Base-by-base conservation (phyloP, 2,329 filamentous ascomycete genomes). In the Thielaviopsis euricoi region DNA sequence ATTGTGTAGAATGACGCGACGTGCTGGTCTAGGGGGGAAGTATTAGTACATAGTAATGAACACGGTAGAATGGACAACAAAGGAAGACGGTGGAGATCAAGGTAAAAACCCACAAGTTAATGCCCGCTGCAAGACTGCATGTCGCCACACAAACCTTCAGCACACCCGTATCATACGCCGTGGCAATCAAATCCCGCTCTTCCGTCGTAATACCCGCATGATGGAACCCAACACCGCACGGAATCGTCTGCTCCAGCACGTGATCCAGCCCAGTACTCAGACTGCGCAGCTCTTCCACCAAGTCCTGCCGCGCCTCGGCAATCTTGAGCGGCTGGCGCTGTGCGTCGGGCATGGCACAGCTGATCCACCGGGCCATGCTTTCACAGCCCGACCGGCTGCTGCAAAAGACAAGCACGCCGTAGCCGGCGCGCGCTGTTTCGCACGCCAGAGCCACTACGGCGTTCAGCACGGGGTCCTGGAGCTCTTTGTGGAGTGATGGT, bases 71-170 rank as follows among this genome's bases (percentile, higher is more conserved):
- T n/a, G n/a, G n/a, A n/a, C n/a, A n/a, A n/a, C n/a, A n/a, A n/a
- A n/a, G n/a, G n/a, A n/a, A n/a, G n/a, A n/a, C n/a, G n/a, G n/a
- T n/a, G n/a, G n/a, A n/a, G n/a, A n/a, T n/a, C n/a, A n/a, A n/a
- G n/a, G n/a, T n/a, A 12, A 40, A 25, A 17, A 62, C 70, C 59
- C 61, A 74, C 65, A 90, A 71, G 67, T 90, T 89, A 60, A 90
- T 87, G n/a, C 86, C 86, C 15, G 86, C 86, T n/a, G 86, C 86
- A 58, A 90, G 75, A 66, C 85, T 88, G 64, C 85, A 89, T 1
- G 86, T 90, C 43, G 86, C 86, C 17, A 88, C 81, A 56, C 87
- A 82, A 0, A 88, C 80, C 63, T 84, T 83, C 19, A 89, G 66
- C 5, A 78, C 72, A 0, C 86, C 85, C 46, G 71, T 68, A 65